These are phyloP conservation scores for Teratosphaeria destructans DNA, from an alignment of 2,329 filamentous ascomycete species.

Conservation along the genomic window DNA sequence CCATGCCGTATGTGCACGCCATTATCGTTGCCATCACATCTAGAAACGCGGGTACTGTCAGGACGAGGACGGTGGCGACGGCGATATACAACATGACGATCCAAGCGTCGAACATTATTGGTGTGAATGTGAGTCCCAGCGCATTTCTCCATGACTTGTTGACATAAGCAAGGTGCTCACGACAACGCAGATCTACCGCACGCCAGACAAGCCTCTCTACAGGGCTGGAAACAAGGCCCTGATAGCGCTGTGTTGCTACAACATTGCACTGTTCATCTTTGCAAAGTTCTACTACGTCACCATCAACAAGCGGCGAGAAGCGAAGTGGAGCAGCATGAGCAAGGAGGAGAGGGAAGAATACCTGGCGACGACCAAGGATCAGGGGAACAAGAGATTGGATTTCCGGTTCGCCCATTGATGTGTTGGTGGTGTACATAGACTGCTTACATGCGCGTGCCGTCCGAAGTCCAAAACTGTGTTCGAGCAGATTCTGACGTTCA, in stretches of 20 bases:
- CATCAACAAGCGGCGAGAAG: constrained; percentile 11
- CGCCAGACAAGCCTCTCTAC: constrained; percentile 46
- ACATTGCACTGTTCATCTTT: constrained; percentile 41
- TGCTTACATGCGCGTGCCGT: background rate
- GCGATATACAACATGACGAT: constrained; percentile 50
- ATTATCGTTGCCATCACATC: constrained; percentile 52
- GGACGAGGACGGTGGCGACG: constrained; percentile 51
- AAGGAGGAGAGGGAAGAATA: constrained; percentile 41
- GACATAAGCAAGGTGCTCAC: background rate
- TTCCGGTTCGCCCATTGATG: constrained; percentile 27
- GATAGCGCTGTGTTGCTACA: constrained; percentile 40
- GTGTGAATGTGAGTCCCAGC: constrained; percentile 13
- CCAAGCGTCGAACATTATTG: constrained; percentile 31
- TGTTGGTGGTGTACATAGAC: background rate
- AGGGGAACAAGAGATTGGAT: constrained; percentile 31
- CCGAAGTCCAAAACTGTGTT: background rate
- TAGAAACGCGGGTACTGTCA: constrained; percentile 52
- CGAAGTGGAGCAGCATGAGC: constrained; percentile 38
- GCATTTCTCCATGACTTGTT: background rate
- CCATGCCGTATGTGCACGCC: constrained; percentile 40
- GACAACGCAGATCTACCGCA: constrained; percentile 37
- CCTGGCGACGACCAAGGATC: constrained; percentile 29
- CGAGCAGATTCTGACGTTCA: background rate
- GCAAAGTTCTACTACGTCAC: constrained; percentile 45
- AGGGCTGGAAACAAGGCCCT: constrained; percentile 44